These are phyloP conservation scores for Agaricus blazei DNA, from an alignment of 768 basidiomycete species.

Conservation along the genomic window DNA sequence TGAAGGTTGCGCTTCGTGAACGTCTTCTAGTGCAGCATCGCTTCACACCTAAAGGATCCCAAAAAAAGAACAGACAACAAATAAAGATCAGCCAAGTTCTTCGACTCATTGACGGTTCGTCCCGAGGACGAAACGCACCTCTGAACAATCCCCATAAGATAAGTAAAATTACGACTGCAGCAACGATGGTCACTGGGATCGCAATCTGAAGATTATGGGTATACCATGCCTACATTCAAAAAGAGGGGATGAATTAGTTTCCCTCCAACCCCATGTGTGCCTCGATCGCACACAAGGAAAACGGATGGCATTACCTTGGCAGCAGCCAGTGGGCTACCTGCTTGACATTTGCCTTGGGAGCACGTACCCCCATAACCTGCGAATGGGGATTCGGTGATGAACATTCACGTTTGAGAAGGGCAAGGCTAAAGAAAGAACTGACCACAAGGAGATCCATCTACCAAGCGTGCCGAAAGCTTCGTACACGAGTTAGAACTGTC, in stretches of 20 bases:
- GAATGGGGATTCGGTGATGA: background rate
- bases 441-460: conserved; percentile 86
- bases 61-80: conserved; percentile 9
- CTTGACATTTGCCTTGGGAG: conserved; percentile 51
- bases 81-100: conserved; percentile 2
- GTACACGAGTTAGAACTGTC: conserved; percentile 55
- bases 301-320: conserved; percentile 43
- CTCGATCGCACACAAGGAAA: conserved; percentile 4
- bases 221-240: conserved; percentile 58
- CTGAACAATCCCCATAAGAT: conserved; percentile 46
- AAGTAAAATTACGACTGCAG: conserved; percentile 54
- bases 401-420: background rate
- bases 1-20: conserved; percentile 14
- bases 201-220: conserved; percentile 71
- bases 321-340: conserved; percentile 52
- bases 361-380: conserved; percentile 73
- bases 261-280: conserved; percentile 3
- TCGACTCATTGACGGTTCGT: background rate
- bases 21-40: conserved; percentile 26
- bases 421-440: conserved; percentile 18
- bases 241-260: background rate
- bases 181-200: conserved; percentile 75
- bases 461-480: conserved; percentile 60
- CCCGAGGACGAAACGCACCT: conserved; percentile 25
- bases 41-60: conserved; percentile 23